Base-by-base conservation (phyloP, 306 rosid species). In the Dicorynia guianensis region DNA sequence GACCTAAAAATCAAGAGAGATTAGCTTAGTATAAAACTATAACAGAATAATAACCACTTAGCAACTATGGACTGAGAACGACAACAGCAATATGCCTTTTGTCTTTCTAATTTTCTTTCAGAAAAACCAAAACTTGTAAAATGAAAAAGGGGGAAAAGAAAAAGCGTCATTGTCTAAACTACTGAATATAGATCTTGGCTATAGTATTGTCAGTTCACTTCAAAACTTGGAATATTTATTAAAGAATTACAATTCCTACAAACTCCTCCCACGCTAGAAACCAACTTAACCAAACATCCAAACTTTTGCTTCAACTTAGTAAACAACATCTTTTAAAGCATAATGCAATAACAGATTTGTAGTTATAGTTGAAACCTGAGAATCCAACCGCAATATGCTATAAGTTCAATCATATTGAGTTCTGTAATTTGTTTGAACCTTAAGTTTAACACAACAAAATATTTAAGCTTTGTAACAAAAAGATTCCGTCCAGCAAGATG, bases 1-100 rank as follows among this genome's bases (percentile, higher is more conserved):
- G 93, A 86, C 99, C 99, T 95, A 56, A 6, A 79, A 75, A 77
- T 58, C 42, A 74, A 54, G 69, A 77, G 46, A 71, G 14, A 69
- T 56, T 57, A 70, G 53, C 65, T 35, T 1, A 71, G 69, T 19
- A 66, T 48, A 46, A 52, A 40, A 46, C 7, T 50, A 47, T 58
- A 42, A 20, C 62, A 30, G 17, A 65, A 76, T 33, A 19, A 69
- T 50, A 46, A 57, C 59, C 56, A 56, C 44, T 60, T 4, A 14
- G 47, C 33, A 42, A 75, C 66, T 36, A 50, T 7, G 44, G 54
- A 52, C 7, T 61, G 44, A 67, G 7, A 64, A 38, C 18, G 70
- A 11, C 40, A 63, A 63, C 30, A 18, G 61, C 62, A 65, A 69
- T 38, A 55, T 5, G 54, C 14, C 2, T 25, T 25, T 2, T 35